These are phyloP conservation scores for Hypoxylon subgilvum DNA, from an alignment of 495 filamentous ascomycete genomes.

Conservation along the genomic window DNA sequence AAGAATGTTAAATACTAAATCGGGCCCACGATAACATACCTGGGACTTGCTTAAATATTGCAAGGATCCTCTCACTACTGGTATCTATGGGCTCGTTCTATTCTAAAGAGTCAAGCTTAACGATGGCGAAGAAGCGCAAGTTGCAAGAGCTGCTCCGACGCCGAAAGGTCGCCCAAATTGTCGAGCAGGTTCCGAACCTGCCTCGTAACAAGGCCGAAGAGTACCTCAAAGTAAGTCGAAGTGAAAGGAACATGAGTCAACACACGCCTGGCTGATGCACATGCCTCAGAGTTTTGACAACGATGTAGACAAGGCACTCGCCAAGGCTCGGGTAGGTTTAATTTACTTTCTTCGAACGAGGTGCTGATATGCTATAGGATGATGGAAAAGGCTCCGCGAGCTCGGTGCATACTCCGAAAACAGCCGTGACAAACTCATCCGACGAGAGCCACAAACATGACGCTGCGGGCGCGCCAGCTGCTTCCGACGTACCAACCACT, in stretches of 20 bases:
- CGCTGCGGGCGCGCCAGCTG: constrained; percentile 8
- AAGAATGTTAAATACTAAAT: too few species aligned
- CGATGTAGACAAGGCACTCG: not conserved
- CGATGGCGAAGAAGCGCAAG: constrained; percentile 28
- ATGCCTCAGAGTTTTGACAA: not conserved
- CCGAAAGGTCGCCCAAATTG: not conserved
- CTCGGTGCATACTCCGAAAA: constrained; percentile 10
- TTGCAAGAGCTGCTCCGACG: not conserved
- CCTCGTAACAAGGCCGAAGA: constrained; percentile 4
- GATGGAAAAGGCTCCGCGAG: constrained; percentile 19
- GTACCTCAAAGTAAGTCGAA: constrained; percentile 7
- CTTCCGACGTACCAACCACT: constrained; percentile 9
- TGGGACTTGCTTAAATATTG: too few species aligned
- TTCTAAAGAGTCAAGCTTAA: too few species aligned
- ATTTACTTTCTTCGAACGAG: not conserved
- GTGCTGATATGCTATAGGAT: constrained; percentile 3
- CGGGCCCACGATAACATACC: too few species aligned
- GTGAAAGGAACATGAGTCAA: not conserved
- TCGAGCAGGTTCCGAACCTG: not conserved
- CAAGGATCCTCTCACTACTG: too few species aligned
- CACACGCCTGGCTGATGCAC: not conserved
- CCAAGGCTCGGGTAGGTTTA: constrained; percentile 11
- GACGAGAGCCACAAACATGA: constrained; percentile 13
- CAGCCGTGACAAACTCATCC: constrained; percentile 13
- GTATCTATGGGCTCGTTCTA: too few species aligned